Percentiles rank a stretch among this genome's conserved stretches.
Conservation (phyloP, 2,329 filamentous ascomycete species). For the Colletotrichum spinosum region DNA sequence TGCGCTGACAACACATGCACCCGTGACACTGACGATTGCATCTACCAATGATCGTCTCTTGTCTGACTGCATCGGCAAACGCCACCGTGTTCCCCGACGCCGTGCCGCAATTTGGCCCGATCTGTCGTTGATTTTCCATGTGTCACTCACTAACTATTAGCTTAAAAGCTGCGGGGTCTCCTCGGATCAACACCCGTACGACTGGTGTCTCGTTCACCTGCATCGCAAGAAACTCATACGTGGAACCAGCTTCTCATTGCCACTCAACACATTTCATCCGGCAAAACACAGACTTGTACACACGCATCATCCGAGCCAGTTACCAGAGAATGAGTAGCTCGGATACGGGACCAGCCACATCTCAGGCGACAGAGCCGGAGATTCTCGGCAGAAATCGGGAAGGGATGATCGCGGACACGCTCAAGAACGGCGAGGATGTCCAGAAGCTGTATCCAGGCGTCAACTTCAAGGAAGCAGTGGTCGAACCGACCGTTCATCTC, state of each 20-base stretch:
- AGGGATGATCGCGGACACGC: constrained; percentile 25
- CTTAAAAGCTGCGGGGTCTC: no score
- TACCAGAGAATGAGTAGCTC: not conserved
- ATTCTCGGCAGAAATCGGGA: constrained; percentile 25
- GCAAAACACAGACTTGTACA: no score
- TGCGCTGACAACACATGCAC: not conserved
- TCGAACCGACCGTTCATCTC: constrained; percentile 26
- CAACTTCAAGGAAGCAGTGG: constrained; percentile 22
- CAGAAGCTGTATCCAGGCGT: constrained; percentile 20
- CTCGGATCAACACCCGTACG: no score
- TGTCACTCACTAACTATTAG: not conserved
- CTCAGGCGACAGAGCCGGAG: not conserved
- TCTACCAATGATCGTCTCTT: constrained; percentile 8
- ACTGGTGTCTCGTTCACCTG: no score
- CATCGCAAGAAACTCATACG: no score
- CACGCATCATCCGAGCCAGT: not conserved
- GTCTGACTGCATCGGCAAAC: constrained; percentile 25
- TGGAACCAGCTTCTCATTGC: no score
- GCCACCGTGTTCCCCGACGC: constrained; percentile 17
- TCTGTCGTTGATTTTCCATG: constrained; percentile 13
- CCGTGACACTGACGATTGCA: not conserved
- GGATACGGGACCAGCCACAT: not conserved
- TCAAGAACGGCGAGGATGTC: constrained; percentile 23
- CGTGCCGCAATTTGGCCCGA: not conserved
- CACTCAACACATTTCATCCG: no score